These are phyloP conservation scores for Spergularia bocconei DNA, from an alignment of 148 eudicot species.

Conservation along the genomic window DNA sequence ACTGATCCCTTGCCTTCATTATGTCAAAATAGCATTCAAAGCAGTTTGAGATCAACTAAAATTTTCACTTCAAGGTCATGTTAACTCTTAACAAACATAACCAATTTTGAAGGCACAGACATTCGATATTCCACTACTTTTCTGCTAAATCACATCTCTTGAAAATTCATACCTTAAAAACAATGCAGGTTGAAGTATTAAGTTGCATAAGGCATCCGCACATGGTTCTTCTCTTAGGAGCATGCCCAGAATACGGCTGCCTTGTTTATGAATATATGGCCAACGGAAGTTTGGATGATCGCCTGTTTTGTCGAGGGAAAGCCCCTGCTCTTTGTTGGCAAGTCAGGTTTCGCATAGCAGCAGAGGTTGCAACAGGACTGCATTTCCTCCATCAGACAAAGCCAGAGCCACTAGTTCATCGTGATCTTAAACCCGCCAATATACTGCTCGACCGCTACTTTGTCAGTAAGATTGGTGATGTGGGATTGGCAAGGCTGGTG, in stretches of 20 bases:
- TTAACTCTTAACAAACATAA: background rate
- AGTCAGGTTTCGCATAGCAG: slow-evolving; percentile 50
- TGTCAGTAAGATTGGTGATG: slow-evolving; percentile 69
- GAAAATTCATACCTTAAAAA: slow-evolving; percentile 13
- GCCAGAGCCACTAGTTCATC: slow-evolving; percentile 69
- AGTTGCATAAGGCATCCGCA: slow-evolving; percentile 56
- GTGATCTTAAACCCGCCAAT: slow-evolving; percentile 69
- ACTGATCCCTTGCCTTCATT: background rate
- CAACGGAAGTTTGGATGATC: slow-evolving; percentile 46
- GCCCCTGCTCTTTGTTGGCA: slow-evolving; percentile 48
- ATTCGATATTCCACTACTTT: background rate
- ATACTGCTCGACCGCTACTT: slow-evolving; percentile 59
- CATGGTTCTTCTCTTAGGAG: slow-evolving; percentile 59
- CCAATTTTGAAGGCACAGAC: background rate
- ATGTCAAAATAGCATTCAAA: too few species aligned
- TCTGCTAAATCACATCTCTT: background rate
- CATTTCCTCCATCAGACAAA: slow-evolving; percentile 66
- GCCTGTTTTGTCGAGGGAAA: slow-evolving; percentile 43
- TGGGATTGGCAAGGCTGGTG: slow-evolving; percentile 66
- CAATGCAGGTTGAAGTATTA: slow-evolving; percentile 47
- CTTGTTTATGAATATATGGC: slow-evolving; percentile 58
- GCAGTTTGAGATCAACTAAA: background rate
- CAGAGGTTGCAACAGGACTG: slow-evolving; percentile 49
- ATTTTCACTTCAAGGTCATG: background rate
- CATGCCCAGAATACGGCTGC: slow-evolving; percentile 60